Conservation (phyloP, 495 filamentous ascomycete species). For the Mycothermus thermophilus region DNA sequence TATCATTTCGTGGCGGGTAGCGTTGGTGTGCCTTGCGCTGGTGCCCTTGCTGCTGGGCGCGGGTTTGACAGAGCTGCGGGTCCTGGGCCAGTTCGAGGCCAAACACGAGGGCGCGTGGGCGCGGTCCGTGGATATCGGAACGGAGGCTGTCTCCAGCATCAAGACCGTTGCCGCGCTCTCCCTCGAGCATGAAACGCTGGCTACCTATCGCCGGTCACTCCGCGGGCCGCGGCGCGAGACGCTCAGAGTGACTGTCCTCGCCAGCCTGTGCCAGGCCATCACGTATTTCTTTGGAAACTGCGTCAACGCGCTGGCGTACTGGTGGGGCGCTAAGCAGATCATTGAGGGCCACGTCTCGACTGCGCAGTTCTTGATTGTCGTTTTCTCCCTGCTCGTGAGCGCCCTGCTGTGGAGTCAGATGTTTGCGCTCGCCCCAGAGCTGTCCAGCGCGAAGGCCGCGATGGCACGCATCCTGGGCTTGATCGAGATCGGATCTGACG, state of each 20-base stretch:
- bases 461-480: slow-evolving; percentile 11
- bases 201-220: slow-evolving; percentile 37
- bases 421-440: slow-evolving; percentile 21
- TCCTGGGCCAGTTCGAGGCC: slow-evolving; percentile 54
- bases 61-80: slow-evolving; percentile 60
- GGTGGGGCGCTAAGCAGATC: slow-evolving; percentile 66
- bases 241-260: slow-evolving; percentile 8
- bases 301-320: slow-evolving; percentile 61
- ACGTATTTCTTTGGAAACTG: slow-evolving; percentile 66
- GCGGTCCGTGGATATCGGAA: slow-evolving; percentile 60
- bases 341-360: slow-evolving; percentile 47
- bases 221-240: slow-evolving; percentile 7
- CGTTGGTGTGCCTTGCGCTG: slow-evolving; percentile 62
- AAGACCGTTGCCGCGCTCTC: slow-evolving; percentile 70
- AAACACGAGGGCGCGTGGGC: slow-evolving; percentile 58
- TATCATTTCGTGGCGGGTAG: slow-evolving; percentile 73
- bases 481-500: slow-evolving; percentile 9
- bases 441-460: slow-evolving; percentile 16
- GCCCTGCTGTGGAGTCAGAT: slow-evolving; percentile 22
- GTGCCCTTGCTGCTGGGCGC: slow-evolving; percentile 64
- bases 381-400: slow-evolving; percentile 32
- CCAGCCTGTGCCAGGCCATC: slow-evolving; percentile 47
- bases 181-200: slow-evolving; percentile 47
- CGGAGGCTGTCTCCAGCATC: slow-evolving; percentile 74
- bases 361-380: slow-evolving; percentile 72